Percentiles rank a stretch among this genome's conserved stretches.
These are phyloP conservation scores for Dentipellis sp. DNA, from an alignment of 768 basidiomycete species.

Conservation along the genomic window DNA sequence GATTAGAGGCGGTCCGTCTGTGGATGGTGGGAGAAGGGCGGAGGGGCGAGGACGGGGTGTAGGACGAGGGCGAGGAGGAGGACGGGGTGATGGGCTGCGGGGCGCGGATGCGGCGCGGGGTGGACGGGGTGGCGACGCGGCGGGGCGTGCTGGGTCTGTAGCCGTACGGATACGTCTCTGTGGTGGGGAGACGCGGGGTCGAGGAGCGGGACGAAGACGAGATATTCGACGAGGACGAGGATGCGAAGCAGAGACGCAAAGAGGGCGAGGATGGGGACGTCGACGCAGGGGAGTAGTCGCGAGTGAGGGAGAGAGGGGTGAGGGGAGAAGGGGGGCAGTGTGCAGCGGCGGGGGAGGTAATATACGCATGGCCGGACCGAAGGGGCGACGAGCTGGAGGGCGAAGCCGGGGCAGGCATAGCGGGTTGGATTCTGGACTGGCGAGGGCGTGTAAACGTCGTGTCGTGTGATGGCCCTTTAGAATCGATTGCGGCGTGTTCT, in stretches of 20 bases:
- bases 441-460: not conserved
- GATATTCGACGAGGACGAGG: too few relatives aligned
- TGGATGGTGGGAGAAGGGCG: too few relatives aligned
- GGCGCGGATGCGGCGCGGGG: not conserved
- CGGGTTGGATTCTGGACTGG: too few relatives aligned
- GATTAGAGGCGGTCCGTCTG: slow-evolving; percentile 1
- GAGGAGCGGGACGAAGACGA: not conserved
- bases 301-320: not conserved
- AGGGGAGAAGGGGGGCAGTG: not conserved
- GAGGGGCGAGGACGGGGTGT: not conserved
- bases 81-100: not conserved
- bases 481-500: not conserved
- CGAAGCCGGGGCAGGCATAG: not conserved
- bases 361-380: not conserved
- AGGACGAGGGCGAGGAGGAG: not conserved
- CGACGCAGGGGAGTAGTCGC: not conserved
- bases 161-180: not conserved
- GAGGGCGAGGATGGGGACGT: not conserved
- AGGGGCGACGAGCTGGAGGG: not conserved
- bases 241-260: not conserved
- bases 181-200: not conserved
- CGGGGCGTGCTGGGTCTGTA: too few relatives aligned
- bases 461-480: not conserved
- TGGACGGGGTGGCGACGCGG: too few relatives aligned
- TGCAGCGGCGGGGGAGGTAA: not conserved